Evolutionary conservation across 768 basidiomycete species (phyloP).

Genomic region (Auriscalpium vulgare): DNA sequence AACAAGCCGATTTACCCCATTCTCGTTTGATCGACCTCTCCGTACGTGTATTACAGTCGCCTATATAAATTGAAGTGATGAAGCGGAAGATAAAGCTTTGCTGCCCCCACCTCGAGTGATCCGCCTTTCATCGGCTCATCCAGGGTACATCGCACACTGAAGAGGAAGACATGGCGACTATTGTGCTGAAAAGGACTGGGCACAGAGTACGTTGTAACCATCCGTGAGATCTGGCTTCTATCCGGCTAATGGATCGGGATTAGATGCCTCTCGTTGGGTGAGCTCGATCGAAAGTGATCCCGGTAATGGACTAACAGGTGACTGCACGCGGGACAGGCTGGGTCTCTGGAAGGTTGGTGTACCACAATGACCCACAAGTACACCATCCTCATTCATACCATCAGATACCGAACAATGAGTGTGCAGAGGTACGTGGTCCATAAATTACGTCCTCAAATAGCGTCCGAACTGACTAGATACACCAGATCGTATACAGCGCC

Average conservation of each 20-base stretch:
- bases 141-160: no score
- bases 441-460: not conserved
- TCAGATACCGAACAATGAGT: conserved; percentile 50
- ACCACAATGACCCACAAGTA: not conserved
- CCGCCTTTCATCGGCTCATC: no score
- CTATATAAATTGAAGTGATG: no score
- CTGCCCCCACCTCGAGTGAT: no score
- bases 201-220: conserved; percentile 36
- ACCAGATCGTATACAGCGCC: conserved; percentile 72
- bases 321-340: conserved; percentile 34
- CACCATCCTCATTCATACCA: not conserved
- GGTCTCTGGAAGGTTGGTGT: conserved; percentile 61
- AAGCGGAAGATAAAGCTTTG: no score
- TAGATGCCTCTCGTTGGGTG: conserved; percentile 72
- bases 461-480: conserved; percentile 1
- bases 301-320: no score
- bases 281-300: conserved; percentile 16
- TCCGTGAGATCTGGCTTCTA: not conserved
- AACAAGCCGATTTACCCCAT: no score
- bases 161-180: conserved; percentile 34
- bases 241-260: conserved; percentile 1
- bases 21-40: no score
- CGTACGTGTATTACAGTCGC: no score
- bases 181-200: conserved; percentile 51
- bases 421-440: conserved; percentile 45